A percentile compares a stretch with the other conserved stretches of the same genome.
These are phyloP conservation scores for Helotiales sp. DNA, from an alignment of 2,329 filamentous ascomycete species.

Conservation along the genomic window DNA sequence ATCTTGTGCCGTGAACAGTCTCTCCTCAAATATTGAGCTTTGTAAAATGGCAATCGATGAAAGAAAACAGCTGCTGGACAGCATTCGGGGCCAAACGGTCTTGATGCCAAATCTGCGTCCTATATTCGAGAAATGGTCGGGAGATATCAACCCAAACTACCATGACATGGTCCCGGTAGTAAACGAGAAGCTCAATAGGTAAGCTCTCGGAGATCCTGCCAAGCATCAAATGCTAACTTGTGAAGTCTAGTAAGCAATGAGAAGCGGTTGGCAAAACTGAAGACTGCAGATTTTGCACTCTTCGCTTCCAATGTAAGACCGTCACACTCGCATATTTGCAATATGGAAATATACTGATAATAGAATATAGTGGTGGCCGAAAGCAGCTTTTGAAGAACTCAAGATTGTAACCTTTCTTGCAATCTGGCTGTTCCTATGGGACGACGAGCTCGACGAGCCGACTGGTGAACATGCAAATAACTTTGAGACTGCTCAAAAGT, in stretches of 20 bases:
- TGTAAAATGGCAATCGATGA: neutral
- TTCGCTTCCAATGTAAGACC: slow-evolving; percentile 25
- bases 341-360: too few relatives aligned
- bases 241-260: slow-evolving; percentile 8
- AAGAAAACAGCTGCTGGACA: slow-evolving; percentile 5
- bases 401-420: slow-evolving; percentile 23
- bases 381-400: slow-evolving; percentile 20
- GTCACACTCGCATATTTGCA: too few relatives aligned
- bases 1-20: too few relatives aligned
- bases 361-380: slow-evolving; percentile 25
- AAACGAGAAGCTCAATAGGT: slow-evolving; percentile 10
- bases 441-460: slow-evolving; percentile 29
- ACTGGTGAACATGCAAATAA: slow-evolving; percentile 22
- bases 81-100: slow-evolving; percentile 10
- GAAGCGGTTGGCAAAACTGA: slow-evolving; percentile 19
- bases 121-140: slow-evolving; percentile 7
- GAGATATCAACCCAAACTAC: slow-evolving; percentile 9
- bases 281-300: slow-evolving; percentile 24
- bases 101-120: slow-evolving; percentile 12
- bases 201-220: neutral
- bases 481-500: slow-evolving; percentile 18
- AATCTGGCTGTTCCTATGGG: slow-evolving; percentile 33
- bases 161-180: slow-evolving; percentile 4
- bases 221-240: neutral
- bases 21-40: neutral